Percentiles rank a stretch among this genome's conserved stretches.
Evolutionary conservation across 257 asterid genomes (phyloP).

Genomic region (Apocynum venetum): DNA sequence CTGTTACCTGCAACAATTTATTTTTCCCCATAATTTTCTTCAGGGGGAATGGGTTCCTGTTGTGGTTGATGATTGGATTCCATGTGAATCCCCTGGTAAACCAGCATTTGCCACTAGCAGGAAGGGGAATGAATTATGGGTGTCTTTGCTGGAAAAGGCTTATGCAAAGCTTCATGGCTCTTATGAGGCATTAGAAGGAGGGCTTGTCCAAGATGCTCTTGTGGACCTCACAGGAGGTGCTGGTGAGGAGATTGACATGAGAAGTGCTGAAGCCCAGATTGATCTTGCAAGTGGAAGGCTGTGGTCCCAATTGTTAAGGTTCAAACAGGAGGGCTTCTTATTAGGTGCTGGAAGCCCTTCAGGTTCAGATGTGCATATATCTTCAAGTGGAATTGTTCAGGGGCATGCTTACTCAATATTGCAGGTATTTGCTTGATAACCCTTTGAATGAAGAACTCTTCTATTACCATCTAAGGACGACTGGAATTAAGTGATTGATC

Average conservation of each 20-base stretch:
- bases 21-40: neutral
- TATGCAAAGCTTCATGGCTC: conserved; percentile 99
- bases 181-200: conserved; percentile 98
- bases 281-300: conserved; percentile 99
- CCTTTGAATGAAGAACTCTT: neutral
- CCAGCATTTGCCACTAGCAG: conserved; percentile 99
- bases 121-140: conserved; percentile 92
- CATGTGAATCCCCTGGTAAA: conserved; percentile 95
- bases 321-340: conserved; percentile 89
- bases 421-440: conserved; percentile 49
- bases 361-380: conserved; percentile 94
- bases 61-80: conserved; percentile 99
- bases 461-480: conserved; percentile 7
- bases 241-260: conserved; percentile 99
- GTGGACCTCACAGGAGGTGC: conserved; percentile 99
- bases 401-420: conserved; percentile 98
- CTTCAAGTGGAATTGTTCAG: conserved; percentile 97
- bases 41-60: conserved; percentile 99
- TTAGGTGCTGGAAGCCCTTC: conserved; percentile 99
- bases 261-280: conserved; percentile 91
- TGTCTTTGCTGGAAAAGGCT: conserved; percentile 87
- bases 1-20: neutral
- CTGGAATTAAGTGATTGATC: conserved; percentile 3
- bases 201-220: conserved; percentile 99
- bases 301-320: conserved; percentile 93